Evolutionary conservation across 371 early-diverging fungal genomes (phyloP).

Genomic region (Mucor mucedo): DNA sequence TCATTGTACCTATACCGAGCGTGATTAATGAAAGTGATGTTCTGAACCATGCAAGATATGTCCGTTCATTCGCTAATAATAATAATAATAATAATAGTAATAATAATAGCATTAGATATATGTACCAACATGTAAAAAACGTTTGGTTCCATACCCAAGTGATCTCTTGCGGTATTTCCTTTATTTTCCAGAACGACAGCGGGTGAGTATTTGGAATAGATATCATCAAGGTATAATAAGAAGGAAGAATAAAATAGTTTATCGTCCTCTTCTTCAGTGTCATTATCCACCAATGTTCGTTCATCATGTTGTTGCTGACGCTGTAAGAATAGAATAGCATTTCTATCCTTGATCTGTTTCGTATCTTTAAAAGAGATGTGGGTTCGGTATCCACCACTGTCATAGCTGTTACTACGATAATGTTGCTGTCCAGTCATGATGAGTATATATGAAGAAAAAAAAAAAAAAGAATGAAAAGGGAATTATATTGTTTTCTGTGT

Average conservation of each 20-base stretch:
- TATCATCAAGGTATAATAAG: slow-evolving; percentile 7
- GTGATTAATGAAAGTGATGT: slow-evolving; percentile 72
- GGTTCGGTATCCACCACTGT: not conserved
- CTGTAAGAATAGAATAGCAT: not conserved
- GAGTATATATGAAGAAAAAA: not conserved
- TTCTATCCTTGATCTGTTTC: not conserved
- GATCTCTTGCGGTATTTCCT: slow-evolving; percentile 75
- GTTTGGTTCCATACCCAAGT: slow-evolving; percentile 45
- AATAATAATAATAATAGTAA: too few species aligned
- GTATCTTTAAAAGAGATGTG: slow-evolving; percentile 1
- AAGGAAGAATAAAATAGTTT: not conserved
- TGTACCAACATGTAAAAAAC: too few species aligned
- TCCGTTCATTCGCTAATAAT: slow-evolving; percentile 68
- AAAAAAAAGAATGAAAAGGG: not conserved
- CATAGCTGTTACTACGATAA: not conserved
- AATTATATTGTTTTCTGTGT: not conserved
- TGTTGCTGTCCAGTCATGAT: not conserved
- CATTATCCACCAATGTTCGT: slow-evolving; percentile 4
- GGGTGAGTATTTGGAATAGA: slow-evolving; percentile 22
- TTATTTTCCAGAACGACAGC: slow-evolving; percentile 64
- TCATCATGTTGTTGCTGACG: slow-evolving; percentile 1
- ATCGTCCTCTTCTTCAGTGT: not conserved
- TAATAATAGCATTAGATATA: not conserved
- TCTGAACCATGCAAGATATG: slow-evolving; percentile 76
- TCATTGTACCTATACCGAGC: slow-evolving; percentile 58